Base-by-base conservation (phyloP, 140 eudicot genomes). In the Flaveria floridana region DNA sequence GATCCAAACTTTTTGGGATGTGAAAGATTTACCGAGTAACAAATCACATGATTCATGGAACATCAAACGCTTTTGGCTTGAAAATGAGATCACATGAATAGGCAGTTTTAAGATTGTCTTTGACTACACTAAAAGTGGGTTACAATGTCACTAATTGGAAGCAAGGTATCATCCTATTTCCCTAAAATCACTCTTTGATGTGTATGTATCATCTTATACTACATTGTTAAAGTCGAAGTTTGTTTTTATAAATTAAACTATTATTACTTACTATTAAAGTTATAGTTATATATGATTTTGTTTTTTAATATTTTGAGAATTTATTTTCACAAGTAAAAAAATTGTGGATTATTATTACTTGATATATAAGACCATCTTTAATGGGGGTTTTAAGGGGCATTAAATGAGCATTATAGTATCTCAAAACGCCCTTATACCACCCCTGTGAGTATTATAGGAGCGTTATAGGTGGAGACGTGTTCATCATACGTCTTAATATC, bases 11-110 rank as follows among this genome's bases (percentile, higher is more conserved):
- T 75, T 68, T 80, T 69, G 84, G 80, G 80, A 80, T 61, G 62
- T 34, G 67, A 80, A 80, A 75, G 80, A 80, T 80, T 69, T 75
- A 68, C 44, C 67, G 41, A 68, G 58, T n/a, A 2, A 25, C 80
- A 80, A 58, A 80, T 75, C 84, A 80, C 84, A 80, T 75, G 84
- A 80, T 80, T 80, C 84, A 68, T 75, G 80, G 84, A 68, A 58
- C 80, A 68, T 59, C 26, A 48, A 75, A 48, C 77, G 55, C 65
- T 80, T 58, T 68, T 75, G 77, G 66, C 84, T 50, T 75, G 61
- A 47, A 80, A 59, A 74, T 68, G 42, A 67, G 77, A 68, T 80
- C 84, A 80, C 84, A 80, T 80, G 80, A 80, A 69, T 74, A 44
- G 77, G 70, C 10, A 23, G 68, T 59, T 86, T 20, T 30, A 72